Base-by-base conservation (phyloP, 2,329 filamentous ascomycete genomes). In the Myriangium duriaei region DNA sequence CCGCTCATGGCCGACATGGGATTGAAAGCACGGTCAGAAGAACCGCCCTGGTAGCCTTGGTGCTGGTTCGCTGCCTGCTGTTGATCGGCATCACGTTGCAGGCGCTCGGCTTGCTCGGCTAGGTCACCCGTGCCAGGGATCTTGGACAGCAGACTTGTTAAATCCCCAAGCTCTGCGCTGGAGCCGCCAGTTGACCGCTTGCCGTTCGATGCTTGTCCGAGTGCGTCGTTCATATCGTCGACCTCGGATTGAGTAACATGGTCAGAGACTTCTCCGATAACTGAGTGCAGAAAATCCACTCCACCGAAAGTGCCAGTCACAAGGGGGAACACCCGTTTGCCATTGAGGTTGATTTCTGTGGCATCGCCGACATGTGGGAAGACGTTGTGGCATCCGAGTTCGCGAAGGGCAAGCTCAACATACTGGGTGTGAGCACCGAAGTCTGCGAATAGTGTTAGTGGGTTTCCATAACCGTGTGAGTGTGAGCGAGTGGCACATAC, bases 401-500 rank as follows among this genome's bases (percentile, higher is more conserved):
- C 86, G 50, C 91, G 86, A 33, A 95, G 69, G 42, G 81, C 83
- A 42, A 95, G 73, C 58, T 95, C 87, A 11, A 71, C 76, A 61
- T 93, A 95, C 67, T 95, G 95, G 57, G 84, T 92, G 62, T 95
- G 88, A 11, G 87, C 88, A 38, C 86, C 79, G 63, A 79, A 96
- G 56, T 95, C 21, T 26, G 21, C n/a, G 7, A 26, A 7, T 7
- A n/a, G 7, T 7, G 21, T 26, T n/a, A 26, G 21, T 26, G 7
- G n/a, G n/a, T 26, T 7, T 26, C 21, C 7, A 26, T 26, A 26
- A 26, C 7, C 7, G n/a, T 7, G 21, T 26, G n/a, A 26, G 21
- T 26, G 7, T 7, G 21, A 7, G 21, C n/a, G 21, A n/a, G n/a
- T n/a, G n/a, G n/a, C n/a, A n/a, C 21, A n/a, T n/a, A 26, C 21